These are phyloP conservation scores for Raddia distichophylla DNA, from an alignment of 176 grass and related monocot genomes.

Conservation along the genomic window DNA sequence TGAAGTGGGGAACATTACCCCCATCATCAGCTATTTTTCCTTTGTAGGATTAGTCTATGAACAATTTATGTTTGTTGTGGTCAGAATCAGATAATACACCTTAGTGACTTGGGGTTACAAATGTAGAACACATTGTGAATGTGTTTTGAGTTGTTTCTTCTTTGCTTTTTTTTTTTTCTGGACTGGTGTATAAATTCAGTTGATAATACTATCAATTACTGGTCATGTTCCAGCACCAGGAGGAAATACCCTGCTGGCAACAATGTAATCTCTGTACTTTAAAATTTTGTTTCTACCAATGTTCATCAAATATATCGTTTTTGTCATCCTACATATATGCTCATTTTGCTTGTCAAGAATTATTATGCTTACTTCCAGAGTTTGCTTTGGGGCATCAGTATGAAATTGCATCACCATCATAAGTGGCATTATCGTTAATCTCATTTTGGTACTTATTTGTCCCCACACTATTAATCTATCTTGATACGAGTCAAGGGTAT, in stretches of 20 bases:
- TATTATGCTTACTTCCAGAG: neutral
- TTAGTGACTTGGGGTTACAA: slow-evolving; percentile 32
- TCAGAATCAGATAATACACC: slow-evolving; percentile 42
- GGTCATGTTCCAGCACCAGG: neutral
- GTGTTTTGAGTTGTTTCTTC: neutral
- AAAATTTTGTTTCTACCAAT: neutral
- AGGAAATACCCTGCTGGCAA: neutral
- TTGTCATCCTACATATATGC: too few relatives aligned
- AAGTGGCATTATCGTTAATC: too few relatives aligned
- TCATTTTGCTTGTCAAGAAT: neutral
- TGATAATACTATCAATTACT: slow-evolving; percentile 34
- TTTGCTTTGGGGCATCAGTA: neutral
- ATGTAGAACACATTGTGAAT: slow-evolving; percentile 35
- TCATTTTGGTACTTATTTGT: too few relatives aligned
- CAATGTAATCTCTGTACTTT: slow-evolving; percentile 3
- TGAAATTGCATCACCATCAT: neutral
- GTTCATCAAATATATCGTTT: too few relatives aligned
- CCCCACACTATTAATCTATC: too few relatives aligned
- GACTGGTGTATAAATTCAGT: slow-evolving; percentile 42
- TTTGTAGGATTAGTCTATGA: slow-evolving; percentile 41
- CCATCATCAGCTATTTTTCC: slow-evolving; percentile 15
- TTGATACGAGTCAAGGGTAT: too few relatives aligned
- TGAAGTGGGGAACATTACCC: slow-evolving; percentile 44
- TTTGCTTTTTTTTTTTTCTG: neutral
- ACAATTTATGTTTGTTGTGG: slow-evolving; percentile 41